A percentile compares a stretch with the other conserved stretches of the same genome.
Conservation (phyloP, 1,284 basidiomycete species). For the Rhodofomes roseus region DNA sequence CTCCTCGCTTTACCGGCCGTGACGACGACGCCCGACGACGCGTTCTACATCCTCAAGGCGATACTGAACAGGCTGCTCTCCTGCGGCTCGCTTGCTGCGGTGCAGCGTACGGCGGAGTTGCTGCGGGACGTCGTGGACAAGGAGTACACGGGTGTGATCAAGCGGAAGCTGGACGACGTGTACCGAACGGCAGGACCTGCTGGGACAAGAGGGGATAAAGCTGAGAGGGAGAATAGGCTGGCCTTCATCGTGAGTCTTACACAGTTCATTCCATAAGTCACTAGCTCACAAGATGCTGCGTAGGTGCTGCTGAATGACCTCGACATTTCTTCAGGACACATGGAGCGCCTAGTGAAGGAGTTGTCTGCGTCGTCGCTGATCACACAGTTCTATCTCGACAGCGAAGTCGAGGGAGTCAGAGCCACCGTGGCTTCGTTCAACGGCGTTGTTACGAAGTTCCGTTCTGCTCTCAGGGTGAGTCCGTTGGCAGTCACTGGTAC, state of each 20-base stretch:
- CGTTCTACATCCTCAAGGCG: constrained; percentile 89
- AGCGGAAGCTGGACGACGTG: constrained; percentile 84
- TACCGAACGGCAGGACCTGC: constrained; percentile 55
- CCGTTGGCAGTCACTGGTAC: not conserved
- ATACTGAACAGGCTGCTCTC: constrained; percentile 74
- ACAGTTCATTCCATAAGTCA: too few relatives aligned
- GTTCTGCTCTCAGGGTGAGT: constrained; percentile 66
- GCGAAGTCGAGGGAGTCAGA: constrained; percentile 51
- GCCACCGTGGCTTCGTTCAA: constrained; percentile 47
- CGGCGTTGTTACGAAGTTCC: constrained; percentile 59
- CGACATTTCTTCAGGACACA: constrained; percentile 82
- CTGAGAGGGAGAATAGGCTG: constrained; percentile 73
- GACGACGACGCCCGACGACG: constrained; percentile 86
- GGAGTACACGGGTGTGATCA: constrained; percentile 77
- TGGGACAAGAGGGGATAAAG: constrained; percentile 59
- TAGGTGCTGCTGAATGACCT: constrained; percentile 88
- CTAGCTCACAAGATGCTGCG: too few relatives aligned
- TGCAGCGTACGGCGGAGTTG: constrained; percentile 57
- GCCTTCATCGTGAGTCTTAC: constrained; percentile 71
- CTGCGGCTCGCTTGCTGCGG: constrained; percentile 60
- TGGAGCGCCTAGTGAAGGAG: constrained; percentile 78
- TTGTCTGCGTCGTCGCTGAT: constrained; percentile 54
- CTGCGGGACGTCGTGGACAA: constrained; percentile 74
- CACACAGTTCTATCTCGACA: constrained; percentile 65
- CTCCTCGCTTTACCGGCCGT: constrained; percentile 55